Percentiles rank a stretch among this genome's conserved stretches.
Conservation (phyloP, 176 grass and related monocot genomes). For the Rhynchospora pubera region DNA sequence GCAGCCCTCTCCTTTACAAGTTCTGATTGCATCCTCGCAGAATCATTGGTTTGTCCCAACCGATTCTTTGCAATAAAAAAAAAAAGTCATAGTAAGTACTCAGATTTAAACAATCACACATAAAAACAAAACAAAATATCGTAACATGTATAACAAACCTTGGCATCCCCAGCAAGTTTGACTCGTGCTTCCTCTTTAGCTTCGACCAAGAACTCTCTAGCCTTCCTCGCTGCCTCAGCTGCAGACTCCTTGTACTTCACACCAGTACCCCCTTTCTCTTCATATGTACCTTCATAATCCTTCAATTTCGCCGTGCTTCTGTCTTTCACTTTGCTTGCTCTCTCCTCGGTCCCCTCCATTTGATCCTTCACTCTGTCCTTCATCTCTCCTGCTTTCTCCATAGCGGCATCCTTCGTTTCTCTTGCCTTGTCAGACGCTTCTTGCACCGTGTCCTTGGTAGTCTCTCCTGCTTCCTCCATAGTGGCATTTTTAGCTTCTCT, state of each 20-base stretch:
- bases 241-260: conserved; percentile 21
- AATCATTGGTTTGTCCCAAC: conserved; percentile 39
- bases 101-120: background rate
- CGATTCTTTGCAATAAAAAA: background rate
- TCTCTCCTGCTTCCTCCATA: conserved; percentile 20
- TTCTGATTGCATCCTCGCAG: conserved; percentile 40
- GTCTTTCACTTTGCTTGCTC: conserved; percentile 26
- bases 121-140: background rate
- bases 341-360: conserved; percentile 18
- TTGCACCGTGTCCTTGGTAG: background rate
- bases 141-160: background rate
- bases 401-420: background rate
- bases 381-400: conserved; percentile 26
- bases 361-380: conserved; percentile 25
- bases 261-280: background rate
- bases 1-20: conserved; percentile 30
- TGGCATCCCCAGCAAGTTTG: conserved; percentile 24
- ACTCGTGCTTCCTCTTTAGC: conserved; percentile 23
- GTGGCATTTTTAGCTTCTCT: background rate
- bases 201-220: conserved; percentile 32
- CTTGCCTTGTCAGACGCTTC: background rate
- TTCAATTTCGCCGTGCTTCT: background rate
- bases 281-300: conserved; percentile 4
- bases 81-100: background rate
- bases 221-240: conserved; percentile 10